These are phyloP conservation scores for Solanum hybrid DNA, from an alignment of 305 asterid genomes.

Conservation along the genomic window DNA sequence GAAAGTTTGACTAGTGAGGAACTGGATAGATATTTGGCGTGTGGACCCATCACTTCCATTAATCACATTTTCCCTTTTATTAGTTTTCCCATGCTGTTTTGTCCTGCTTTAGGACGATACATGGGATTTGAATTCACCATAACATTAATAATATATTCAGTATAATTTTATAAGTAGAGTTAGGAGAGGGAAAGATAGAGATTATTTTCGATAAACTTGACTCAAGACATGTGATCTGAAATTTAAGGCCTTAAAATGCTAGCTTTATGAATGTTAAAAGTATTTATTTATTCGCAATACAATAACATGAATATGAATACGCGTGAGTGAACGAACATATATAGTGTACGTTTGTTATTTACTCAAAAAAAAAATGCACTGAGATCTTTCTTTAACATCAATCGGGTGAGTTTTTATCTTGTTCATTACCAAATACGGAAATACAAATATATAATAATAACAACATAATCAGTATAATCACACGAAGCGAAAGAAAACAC, in stretches of 20 bases:
- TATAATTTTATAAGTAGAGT: too few relatives aligned
- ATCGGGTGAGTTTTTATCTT: background rate
- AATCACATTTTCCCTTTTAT: background rate
- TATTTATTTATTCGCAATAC: too few relatives aligned
- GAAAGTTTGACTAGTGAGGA: background rate
- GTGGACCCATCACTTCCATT: background rate
- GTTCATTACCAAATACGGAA: background rate
- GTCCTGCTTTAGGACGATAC: background rate
- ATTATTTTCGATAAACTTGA: too few relatives aligned
- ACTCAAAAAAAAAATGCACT: background rate
- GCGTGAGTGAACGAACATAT: background rate
- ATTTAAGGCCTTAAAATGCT: too few relatives aligned
- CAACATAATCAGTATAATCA: background rate
- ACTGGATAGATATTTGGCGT: background rate
- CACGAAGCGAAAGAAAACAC: rapidly evolving
- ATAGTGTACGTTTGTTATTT: background rate
- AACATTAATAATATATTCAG: background rate
- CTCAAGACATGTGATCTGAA: too few relatives aligned
- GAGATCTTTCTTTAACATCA: background rate
- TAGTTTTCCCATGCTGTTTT: background rate
- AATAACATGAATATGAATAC: background rate
- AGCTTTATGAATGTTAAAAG: too few relatives aligned
- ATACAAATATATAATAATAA: background rate
- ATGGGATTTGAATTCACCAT: background rate
- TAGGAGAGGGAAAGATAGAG: rapidly evolving